These are phyloP conservation scores for Macrolepiota dolichaula DNA, from an alignment of 768 basidiomycete genomes.

Conservation along the genomic window DNA sequence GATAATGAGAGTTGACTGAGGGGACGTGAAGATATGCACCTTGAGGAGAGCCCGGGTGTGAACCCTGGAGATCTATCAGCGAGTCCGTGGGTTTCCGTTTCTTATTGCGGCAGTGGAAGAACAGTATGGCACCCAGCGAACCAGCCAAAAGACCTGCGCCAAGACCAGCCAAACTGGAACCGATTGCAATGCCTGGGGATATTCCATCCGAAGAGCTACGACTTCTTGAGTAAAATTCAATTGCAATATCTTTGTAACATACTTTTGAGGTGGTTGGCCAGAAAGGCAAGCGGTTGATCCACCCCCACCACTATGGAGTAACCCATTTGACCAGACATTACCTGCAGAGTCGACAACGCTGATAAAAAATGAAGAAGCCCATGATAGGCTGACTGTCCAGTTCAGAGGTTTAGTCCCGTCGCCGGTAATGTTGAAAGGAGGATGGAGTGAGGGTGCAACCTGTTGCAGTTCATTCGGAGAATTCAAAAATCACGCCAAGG, in stretches of 20 bases:
- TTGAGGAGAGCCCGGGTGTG: conserved; percentile 19
- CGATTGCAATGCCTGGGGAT: conserved; percentile 26
- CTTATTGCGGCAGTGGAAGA: conserved; percentile 26
- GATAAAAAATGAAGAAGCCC: conserved; percentile 54
- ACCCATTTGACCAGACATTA: conserved; percentile 53
- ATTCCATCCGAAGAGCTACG: conserved; percentile 7
- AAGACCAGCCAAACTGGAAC: conserved; percentile 37
- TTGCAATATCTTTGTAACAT: not conserved
- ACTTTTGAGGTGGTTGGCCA: conserved; percentile 20
- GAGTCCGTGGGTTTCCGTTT: conserved; percentile 17
- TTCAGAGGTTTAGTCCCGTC: conserved; percentile 39
- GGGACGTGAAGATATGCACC: conserved; percentile 17
- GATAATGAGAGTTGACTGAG: conserved; percentile 21
- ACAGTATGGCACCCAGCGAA: conserved; percentile 25
- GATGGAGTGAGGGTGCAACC: conserved; percentile 59
- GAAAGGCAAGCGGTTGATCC: conserved; percentile 40
- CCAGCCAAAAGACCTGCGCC: conserved; percentile 34
- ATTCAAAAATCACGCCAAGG: not conserved
- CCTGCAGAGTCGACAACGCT: conserved; percentile 50
- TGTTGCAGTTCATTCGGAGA: conserved; percentile 18
- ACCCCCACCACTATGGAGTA: conserved; percentile 49
- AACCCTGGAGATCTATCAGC: conserved; percentile 24
- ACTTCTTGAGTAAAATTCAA: no score
- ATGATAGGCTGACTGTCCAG: conserved; percentile 55
- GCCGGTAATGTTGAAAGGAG: conserved; percentile 55